Percentiles rank a stretch among this genome's conserved stretches.
These are phyloP conservation scores for Fusarium armeniacum DNA, from an alignment of 2,329 filamentous ascomycete species.

Conservation along the genomic window DNA sequence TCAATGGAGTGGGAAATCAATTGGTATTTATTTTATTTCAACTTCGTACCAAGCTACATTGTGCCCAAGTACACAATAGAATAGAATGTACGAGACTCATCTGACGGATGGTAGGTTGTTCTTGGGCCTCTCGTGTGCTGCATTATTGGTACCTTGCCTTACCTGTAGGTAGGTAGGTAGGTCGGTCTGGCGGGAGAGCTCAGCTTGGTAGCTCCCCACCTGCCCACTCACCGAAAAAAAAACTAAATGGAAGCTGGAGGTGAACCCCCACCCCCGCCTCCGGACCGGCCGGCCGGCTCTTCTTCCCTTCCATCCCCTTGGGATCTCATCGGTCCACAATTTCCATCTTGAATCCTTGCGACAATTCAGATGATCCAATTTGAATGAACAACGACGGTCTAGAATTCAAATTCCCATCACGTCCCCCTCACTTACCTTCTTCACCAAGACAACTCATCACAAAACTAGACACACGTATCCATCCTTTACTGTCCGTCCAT, in stretches of 20 bases:
- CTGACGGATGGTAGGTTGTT: not conserved
- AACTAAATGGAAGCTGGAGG: slow-evolving; percentile 5
- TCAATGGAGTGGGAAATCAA: slow-evolving; percentile 4
- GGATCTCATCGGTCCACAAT: slow-evolving; percentile 19
- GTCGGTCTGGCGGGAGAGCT: not conserved
- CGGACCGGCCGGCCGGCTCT: slow-evolving; percentile 3
- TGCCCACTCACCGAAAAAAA: slow-evolving; percentile 13
- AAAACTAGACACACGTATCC: not conserved
- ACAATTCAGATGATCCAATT: slow-evolving; percentile 30
- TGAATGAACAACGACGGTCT: slow-evolving; percentile 22
- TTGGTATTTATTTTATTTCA: slow-evolving; percentile 16
- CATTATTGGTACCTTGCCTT: not conserved
- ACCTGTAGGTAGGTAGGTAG: not conserved
- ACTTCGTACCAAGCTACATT: not conserved
- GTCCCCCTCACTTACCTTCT: not conserved
- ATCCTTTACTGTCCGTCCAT: not conserved
- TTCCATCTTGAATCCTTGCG: slow-evolving; percentile 18
- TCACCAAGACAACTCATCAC: slow-evolving; percentile 14
- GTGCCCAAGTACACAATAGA: not conserved
- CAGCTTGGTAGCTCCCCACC: slow-evolving; percentile 10
- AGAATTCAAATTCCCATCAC: not conserved
- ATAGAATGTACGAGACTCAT: slow-evolving; percentile 9
- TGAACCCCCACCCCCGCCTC: slow-evolving; percentile 7
- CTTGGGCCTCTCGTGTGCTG: not conserved
- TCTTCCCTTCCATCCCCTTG: slow-evolving; percentile 3